These are phyloP conservation scores for Cutaneotrichosporon sp. DNA, from an alignment of 1,284 basidiomycete genomes.

Conservation along the genomic window DNA sequence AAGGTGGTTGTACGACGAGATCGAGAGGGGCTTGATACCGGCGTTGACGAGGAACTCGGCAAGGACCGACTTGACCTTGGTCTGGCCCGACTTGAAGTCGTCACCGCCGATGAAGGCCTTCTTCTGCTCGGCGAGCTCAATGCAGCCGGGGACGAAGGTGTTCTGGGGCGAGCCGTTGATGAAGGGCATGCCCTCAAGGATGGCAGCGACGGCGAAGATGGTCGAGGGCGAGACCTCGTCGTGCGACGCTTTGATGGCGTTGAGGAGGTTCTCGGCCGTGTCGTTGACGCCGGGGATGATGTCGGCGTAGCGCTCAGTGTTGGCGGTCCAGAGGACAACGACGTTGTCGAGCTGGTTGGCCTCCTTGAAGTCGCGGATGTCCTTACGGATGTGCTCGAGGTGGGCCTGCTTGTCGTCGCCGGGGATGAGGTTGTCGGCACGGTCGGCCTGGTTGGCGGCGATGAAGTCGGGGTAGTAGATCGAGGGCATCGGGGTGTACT, in stretches of 20 bases:
- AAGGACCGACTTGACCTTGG: slow-evolving; percentile 90
- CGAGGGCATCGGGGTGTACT: slow-evolving; percentile 84
- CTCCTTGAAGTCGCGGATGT: slow-evolving; percentile 92
- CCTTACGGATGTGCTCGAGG: slow-evolving; percentile 85
- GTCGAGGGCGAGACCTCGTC: slow-evolving; percentile 93
- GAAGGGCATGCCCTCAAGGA: slow-evolving; percentile 93
- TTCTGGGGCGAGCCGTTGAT: slow-evolving; percentile 99
- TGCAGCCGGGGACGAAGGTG: slow-evolving; percentile 95
- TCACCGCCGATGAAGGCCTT: slow-evolving; percentile 96
- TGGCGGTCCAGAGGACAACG: slow-evolving; percentile 96
- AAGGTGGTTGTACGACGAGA: slow-evolving; percentile 97
- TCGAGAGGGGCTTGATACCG: slow-evolving; percentile 96
- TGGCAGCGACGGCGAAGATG: slow-evolving; percentile 91
- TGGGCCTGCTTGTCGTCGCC: slow-evolving; percentile 87
- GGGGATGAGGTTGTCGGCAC: slow-evolving; percentile 81
- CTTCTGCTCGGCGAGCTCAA: slow-evolving; percentile 86
- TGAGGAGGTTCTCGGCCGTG: slow-evolving; percentile 84
- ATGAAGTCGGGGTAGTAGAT: slow-evolving; percentile 96
- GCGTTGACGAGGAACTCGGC: slow-evolving; percentile 99
- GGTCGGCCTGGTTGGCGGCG: slow-evolving; percentile 94
- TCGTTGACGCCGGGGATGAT: slow-evolving; percentile 95
- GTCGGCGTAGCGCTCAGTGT: slow-evolving; percentile 97
- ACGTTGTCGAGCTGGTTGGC: slow-evolving; percentile 81
- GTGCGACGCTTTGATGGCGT: slow-evolving; percentile 80
- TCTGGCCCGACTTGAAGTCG: slow-evolving; percentile 95